These are phyloP conservation scores for Trypanosoma scelopori DNA, from an alignment of 208 protist genomes.

Conservation along the genomic window DNA sequence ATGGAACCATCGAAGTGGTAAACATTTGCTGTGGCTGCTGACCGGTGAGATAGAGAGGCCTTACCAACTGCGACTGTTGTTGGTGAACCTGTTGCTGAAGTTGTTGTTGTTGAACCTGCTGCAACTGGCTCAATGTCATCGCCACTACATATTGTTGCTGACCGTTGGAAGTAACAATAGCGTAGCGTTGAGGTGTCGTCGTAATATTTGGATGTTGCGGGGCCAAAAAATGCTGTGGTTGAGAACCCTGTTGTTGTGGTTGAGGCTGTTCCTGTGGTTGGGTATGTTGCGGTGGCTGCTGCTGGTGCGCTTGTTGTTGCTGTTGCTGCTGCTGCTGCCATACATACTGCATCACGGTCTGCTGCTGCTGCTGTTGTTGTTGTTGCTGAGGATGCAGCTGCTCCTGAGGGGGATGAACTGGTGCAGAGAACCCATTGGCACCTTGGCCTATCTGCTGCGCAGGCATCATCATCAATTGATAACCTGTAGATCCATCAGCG, in stretches of 20 bases:
- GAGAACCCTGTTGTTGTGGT: constrained; percentile 3
- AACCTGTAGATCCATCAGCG: constrained; percentile 17
- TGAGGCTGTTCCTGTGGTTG: background rate
- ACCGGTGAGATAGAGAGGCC: constrained; percentile 4
- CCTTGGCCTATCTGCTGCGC: constrained; percentile 17
- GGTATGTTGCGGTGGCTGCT: background rate
- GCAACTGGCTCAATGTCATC: constrained; percentile 11
- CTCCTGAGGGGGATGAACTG: background rate
- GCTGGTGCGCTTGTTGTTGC: constrained; percentile 3
- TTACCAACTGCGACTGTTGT: background rate
- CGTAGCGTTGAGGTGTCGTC: constrained; percentile 6
- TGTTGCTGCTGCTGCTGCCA: constrained; percentile 9
- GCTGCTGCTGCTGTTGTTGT: constrained; percentile 27
- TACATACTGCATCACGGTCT: constrained; percentile 16
- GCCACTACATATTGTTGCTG: constrained; percentile 28
- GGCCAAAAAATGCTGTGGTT: constrained; percentile 12
- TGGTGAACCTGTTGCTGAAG: constrained; percentile 12
- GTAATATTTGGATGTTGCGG: constrained; percentile 21
- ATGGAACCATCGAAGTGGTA: constrained; percentile 12
- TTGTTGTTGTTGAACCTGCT: constrained; percentile 17
- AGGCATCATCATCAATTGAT: constrained; percentile 24
- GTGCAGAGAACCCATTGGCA: background rate
- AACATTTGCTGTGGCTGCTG: constrained; percentile 20
- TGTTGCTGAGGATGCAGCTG: constrained; percentile 16
- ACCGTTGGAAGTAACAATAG: constrained; percentile 18